Conservation (phyloP, 768 basidiomycete species). For the Kwoniella heveanensis region DNA sequence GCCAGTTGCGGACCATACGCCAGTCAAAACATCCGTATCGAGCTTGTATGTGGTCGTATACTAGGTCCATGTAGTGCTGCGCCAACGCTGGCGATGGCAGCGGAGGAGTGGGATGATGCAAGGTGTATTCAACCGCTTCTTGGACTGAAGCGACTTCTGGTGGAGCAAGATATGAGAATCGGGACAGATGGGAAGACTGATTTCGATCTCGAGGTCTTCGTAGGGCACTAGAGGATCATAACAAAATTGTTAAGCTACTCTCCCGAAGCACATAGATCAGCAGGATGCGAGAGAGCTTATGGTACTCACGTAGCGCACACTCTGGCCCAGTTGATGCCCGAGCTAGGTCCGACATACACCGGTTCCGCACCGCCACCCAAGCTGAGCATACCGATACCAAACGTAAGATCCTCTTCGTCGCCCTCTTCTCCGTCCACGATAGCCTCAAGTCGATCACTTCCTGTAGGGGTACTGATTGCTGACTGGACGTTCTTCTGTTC, state of each 20-base stretch:
- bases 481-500: conserved; percentile 5
- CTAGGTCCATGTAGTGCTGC: conserved; percentile 30
- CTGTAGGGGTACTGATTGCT: conserved; percentile 5
- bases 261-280: not conserved
- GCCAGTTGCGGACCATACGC: conserved; percentile 26
- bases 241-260: not conserved
- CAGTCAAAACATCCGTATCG: conserved; percentile 34
- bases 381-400: conserved; percentile 38
- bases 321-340: conserved; percentile 46
- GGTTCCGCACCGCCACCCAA: conserved; percentile 38
- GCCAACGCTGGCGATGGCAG: conserved; percentile 34
- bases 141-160: conserved; percentile 37
- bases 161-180: conserved; percentile 39
- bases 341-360: conserved; percentile 42
- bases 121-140: conserved; percentile 35
- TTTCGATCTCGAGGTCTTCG: conserved; percentile 29
- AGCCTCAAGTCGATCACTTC: not conserved
- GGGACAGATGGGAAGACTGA: conserved; percentile 28
- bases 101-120: conserved; percentile 37
- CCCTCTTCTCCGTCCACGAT: conserved; percentile 19
- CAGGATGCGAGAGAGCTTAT: not conserved
- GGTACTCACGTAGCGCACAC: conserved; percentile 42
- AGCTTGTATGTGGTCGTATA: conserved; percentile 33
- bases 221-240: conserved; percentile 26
- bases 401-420: conserved; percentile 37